A percentile compares a stretch with the other conserved stretches of the same genome.
These are phyloP conservation scores for Dysphania ambrosioides DNA, from an alignment of 148 eudicot genomes.

Conservation along the genomic window DNA sequence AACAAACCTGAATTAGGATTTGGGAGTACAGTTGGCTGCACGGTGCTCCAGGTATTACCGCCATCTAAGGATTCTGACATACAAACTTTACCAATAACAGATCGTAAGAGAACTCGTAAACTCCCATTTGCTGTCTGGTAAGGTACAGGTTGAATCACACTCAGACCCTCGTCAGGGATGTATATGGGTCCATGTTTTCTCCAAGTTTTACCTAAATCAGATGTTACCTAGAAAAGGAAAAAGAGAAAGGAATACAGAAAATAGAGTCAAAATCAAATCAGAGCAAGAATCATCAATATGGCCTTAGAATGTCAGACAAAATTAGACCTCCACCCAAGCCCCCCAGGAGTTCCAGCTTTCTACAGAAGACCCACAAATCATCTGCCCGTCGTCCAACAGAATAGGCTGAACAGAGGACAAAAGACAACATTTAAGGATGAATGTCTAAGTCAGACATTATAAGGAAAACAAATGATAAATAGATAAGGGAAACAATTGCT, in stretches of 20 bases:
- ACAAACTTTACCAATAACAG: conserved; percentile 55
- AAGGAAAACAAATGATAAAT: neutral
- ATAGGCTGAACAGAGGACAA: conserved; percentile 55
- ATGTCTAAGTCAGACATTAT: neutral
- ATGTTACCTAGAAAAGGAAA: conserved; percentile 37
- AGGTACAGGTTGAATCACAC: conserved; percentile 97
- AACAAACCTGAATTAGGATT: conserved; percentile 92
- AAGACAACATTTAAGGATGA: neutral
- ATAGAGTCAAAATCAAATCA: neutral
- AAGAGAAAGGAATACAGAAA: neutral
- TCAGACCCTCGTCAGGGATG: conserved; percentile 44
- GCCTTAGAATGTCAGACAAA: conserved; percentile 28
- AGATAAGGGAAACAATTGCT: neutral
- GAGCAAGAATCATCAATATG: neutral
- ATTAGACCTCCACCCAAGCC: conserved; percentile 81
- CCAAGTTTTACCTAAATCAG: conserved; percentile 86
- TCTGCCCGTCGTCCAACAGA: conserved; percentile 62
- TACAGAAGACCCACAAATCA: conserved; percentile 93
- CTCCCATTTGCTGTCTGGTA: conserved; percentile 69
- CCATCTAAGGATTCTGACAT: conserved; percentile 87
- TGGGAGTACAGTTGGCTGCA: conserved; percentile 65
- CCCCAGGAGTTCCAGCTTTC: conserved; percentile 99
- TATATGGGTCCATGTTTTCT: conserved; percentile 87
- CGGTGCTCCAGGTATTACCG: conserved; percentile 76
- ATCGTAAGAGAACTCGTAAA: conserved; percentile 75